Evolutionary conservation across 805 yeast genomes (phyloP).

Genomic region (Kluyveromyces starmeri): DNA sequence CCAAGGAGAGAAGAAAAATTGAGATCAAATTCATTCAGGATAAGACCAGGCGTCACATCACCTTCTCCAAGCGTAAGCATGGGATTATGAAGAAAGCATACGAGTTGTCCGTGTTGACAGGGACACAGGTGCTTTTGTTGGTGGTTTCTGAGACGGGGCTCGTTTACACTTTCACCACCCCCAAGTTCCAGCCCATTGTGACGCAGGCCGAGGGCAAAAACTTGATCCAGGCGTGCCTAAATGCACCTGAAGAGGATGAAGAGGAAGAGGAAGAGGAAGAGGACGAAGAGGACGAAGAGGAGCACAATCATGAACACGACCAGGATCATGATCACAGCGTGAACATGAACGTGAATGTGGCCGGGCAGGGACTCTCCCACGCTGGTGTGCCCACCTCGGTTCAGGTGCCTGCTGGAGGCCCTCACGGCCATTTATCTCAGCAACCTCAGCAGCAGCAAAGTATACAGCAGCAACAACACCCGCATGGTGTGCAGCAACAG

Average conservation of each 20-base stretch:
- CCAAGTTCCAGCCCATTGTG: constrained; percentile 94
- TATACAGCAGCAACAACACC: constrained; percentile 21
- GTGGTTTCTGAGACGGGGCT: constrained; percentile 98
- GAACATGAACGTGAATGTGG: no score
- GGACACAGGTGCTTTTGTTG: constrained; percentile 88
- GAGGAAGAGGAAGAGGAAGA: constrained; percentile 57
- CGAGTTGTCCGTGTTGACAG: constrained; percentile 91
- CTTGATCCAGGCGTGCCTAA: constrained; percentile 90
- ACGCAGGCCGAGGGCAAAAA: constrained; percentile 97
- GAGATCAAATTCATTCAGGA: constrained; percentile 97
- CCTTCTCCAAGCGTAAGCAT: constrained; percentile 95
- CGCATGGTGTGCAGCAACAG: constrained; percentile 22
- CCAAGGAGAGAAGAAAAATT: constrained; percentile 73
- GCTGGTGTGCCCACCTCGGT: constrained; percentile 3
- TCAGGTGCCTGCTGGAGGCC: background rate
- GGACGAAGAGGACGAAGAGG: constrained; percentile 31
- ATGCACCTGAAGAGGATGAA: constrained; percentile 85
- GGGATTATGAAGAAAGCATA: constrained; percentile 99
- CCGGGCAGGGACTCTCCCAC: background rate
- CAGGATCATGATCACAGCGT: constrained; percentile 12
- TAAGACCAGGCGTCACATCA: constrained; percentile 94
- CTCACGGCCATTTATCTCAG: constrained; percentile 9
- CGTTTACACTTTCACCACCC: constrained; percentile 98
- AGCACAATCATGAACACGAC: constrained; percentile 21
- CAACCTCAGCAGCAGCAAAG: constrained; percentile 17